Conservation (phyloP, 768 basidiomycete genomes). For the Rhizopogon roseolus region DNA sequence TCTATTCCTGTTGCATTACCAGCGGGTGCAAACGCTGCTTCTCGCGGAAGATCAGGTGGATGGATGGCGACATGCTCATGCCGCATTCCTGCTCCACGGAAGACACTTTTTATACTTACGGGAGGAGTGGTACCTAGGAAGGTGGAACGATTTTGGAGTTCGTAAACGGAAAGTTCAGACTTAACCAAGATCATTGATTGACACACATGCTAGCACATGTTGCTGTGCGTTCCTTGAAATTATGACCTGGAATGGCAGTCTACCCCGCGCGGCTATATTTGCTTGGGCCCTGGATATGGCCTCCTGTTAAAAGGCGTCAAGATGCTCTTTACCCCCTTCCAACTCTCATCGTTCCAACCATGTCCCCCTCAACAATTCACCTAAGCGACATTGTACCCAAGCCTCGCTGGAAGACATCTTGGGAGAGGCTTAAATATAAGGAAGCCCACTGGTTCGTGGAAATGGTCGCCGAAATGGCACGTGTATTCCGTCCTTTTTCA, state of each 20-base stretch:
- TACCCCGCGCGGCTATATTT: background rate
- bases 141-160: background rate
- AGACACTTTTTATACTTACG: no score
- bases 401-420: constrained; percentile 34
- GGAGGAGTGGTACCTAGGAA: background rate
- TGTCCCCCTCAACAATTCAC: constrained; percentile 27
- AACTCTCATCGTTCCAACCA: constrained; percentile 1
- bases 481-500: background rate
- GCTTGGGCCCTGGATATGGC: background rate
- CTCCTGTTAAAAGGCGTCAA: background rate
- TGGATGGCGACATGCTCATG: background rate
- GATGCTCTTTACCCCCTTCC: background rate
- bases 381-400: constrained; percentile 39
- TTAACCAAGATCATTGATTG: background rate
- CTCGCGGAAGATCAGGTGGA: background rate
- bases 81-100: no score
- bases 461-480: constrained; percentile 57
- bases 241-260: background rate
- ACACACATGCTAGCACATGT: no score
- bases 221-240: background rate
- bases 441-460: constrained; percentile 52
- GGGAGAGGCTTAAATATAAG: constrained; percentile 46
- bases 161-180: background rate
- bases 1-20: no score
- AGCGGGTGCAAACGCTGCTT: background rate